A percentile compares a stretch with the other conserved stretches of the same genome.
These are phyloP conservation scores for Trichoderma simmonsii DNA, from an alignment of 2,329 filamentous ascomycete genomes.

Conservation along the genomic window DNA sequence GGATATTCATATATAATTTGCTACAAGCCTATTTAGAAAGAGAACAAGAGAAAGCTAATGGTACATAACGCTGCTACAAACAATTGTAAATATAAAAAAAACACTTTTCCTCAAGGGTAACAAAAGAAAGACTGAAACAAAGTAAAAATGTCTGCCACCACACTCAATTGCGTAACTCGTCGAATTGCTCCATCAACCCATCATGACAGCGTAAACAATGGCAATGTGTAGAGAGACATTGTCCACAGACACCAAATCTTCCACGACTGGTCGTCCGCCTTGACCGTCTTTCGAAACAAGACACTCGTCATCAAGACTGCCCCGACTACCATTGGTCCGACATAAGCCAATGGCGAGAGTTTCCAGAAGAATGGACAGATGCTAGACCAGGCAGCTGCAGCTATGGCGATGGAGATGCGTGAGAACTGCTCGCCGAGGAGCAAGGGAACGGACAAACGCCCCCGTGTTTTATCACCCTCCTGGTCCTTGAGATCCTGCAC, in stretches of 20 bases:
- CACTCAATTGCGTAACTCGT: background rate
- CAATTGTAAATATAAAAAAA: background rate
- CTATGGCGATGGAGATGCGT: slow-evolving; percentile 14
- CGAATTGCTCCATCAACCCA: background rate
- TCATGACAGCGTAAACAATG: background rate
- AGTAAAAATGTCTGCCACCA: background rate
- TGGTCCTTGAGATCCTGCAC: slow-evolving; percentile 25
- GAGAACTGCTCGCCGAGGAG: slow-evolving; percentile 12
- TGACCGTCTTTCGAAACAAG: background rate
- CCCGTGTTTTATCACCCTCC: slow-evolving; percentile 21
- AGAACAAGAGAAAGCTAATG: background rate
- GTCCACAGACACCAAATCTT: slow-evolving; percentile 17
- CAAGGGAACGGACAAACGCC: slow-evolving; percentile 20
- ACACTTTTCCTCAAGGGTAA: background rate
- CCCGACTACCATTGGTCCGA: background rate
- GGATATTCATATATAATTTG: background rate
- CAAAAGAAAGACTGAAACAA: background rate
- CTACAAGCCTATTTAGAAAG: background rate
- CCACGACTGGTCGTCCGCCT: slow-evolving; percentile 11
- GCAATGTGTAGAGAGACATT: slow-evolving; percentile 6
- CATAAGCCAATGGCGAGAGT: background rate
- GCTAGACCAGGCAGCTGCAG: slow-evolving; percentile 9
- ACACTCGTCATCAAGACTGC: background rate
- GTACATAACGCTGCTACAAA: background rate
- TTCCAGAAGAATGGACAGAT: slow-evolving; percentile 17